Evolutionary conservation across 495 filamentous ascomycete genomes (phyloP).

Genomic region (Chaetomium fimeti): DNA sequence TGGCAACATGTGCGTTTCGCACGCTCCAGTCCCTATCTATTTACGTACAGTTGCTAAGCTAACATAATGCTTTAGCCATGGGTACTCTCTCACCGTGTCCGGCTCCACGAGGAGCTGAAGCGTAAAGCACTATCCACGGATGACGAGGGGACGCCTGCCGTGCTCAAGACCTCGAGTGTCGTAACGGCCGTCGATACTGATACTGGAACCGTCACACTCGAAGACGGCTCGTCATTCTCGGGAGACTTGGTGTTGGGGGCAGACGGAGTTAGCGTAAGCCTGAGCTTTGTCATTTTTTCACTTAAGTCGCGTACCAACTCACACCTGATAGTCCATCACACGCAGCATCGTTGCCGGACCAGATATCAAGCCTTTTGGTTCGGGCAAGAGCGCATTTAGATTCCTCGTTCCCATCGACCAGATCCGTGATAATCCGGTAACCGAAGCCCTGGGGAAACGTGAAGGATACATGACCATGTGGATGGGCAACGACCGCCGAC

Average conservation of each 20-base stretch:
- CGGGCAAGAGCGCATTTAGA: slow-evolving; percentile 59
- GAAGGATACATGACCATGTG: slow-evolving; percentile 50
- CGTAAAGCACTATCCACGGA: neutral
- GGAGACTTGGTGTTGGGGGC: slow-evolving; percentile 43
- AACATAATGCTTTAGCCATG: slow-evolving; percentile 2
- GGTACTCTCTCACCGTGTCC: slow-evolving; percentile 16
- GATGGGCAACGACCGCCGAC: slow-evolving; percentile 46
- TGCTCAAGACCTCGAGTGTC: slow-evolving; percentile 14
- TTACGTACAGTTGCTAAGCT: too few relatives aligned
- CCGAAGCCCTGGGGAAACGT: slow-evolving; percentile 37
- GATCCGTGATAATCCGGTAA: slow-evolving; percentile 47
- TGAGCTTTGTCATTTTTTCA: slow-evolving; percentile 29
- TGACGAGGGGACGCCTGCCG: slow-evolving; percentile 6
- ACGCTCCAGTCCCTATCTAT: too few relatives aligned
- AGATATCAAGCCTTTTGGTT: slow-evolving; percentile 9
- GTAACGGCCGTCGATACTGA: slow-evolving; percentile 47
- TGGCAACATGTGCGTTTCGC: slow-evolving; percentile 12
- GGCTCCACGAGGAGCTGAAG: slow-evolving; percentile 18
- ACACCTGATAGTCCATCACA: slow-evolving; percentile 11
- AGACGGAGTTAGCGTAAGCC: slow-evolving; percentile 35
- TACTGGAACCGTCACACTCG: slow-evolving; percentile 44
- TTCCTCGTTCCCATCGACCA: slow-evolving; percentile 52
- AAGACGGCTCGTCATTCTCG: slow-evolving; percentile 35
- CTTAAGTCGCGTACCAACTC: slow-evolving; percentile 17
- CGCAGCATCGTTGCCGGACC: slow-evolving; percentile 16